Conservation (phyloP, 2,329 filamentous ascomycete genomes). For the Dactylellina cionopaga region DNA sequence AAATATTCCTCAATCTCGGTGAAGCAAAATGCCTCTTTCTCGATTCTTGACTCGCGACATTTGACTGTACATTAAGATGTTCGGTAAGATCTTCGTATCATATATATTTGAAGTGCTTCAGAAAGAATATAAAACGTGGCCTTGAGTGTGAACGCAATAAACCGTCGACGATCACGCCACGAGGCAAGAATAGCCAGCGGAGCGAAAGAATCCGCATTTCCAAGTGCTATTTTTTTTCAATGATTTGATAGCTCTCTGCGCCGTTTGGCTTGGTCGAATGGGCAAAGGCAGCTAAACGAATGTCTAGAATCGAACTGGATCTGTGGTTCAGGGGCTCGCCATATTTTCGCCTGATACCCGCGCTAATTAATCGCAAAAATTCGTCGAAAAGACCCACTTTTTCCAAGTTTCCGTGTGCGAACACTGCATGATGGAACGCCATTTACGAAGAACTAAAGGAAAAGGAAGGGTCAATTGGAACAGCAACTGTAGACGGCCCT, state of each 20-base stretch:
- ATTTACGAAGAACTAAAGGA: background rate
- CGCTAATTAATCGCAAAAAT: conserved; percentile 52
- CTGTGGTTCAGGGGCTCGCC: conserved; percentile 52
- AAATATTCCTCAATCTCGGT: conserved; percentile 26
- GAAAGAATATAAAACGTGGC: conserved; percentile 28
- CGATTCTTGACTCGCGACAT: background rate
- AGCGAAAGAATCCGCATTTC: background rate
- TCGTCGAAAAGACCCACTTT: conserved; percentile 48
- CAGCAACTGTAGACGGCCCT: conserved; percentile 15
- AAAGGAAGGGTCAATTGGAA: background rate
- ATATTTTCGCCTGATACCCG: conserved; percentile 48
- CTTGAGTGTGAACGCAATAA: conserved; percentile 20
- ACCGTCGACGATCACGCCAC: conserved; percentile 36
- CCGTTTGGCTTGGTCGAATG: background rate
- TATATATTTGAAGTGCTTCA: conserved; percentile 26
- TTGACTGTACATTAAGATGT: background rate
- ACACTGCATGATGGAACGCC: conserved; percentile 24
- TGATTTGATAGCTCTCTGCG: background rate
- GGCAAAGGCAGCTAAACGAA: conserved; percentile 16
- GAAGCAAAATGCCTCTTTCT: conserved; percentile 24
- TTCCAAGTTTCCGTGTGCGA: conserved; percentile 27
- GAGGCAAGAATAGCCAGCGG: conserved; percentile 23
- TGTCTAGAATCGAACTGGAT: conserved; percentile 29
- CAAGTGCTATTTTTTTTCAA: background rate
- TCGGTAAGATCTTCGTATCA: conserved; percentile 37